A percentile compares a stretch with the other conserved stretches of the same genome.
Conservation (phyloP, 1,284 basidiomycete species). For the Ustilago trichophora region DNA sequence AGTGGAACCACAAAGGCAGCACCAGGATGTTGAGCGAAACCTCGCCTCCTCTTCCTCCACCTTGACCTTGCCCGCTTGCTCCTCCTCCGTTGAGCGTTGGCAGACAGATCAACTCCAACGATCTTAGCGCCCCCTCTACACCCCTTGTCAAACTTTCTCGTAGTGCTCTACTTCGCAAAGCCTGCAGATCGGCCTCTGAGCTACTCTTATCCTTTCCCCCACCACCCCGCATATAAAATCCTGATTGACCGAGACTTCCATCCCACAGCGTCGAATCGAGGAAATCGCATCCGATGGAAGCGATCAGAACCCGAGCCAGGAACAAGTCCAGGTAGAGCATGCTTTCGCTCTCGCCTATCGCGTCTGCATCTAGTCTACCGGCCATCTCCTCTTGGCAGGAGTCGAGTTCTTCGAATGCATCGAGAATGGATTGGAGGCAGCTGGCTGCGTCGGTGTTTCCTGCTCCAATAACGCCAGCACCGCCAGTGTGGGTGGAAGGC, state of each 20-base stretch:
- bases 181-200: slow-evolving; percentile 19
- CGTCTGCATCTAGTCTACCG: slow-evolving; percentile 20
- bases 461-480: neutral
- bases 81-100: neutral
- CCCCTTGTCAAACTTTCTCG: slow-evolving; percentile 22
- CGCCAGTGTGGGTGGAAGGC: too few species aligned
- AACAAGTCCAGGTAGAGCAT: slow-evolving; percentile 36
- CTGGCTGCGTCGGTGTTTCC: slow-evolving; percentile 21
- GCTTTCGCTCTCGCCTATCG: slow-evolving; percentile 25
- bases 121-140: slow-evolving; percentile 24
- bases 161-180: slow-evolving; percentile 12
- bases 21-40: slow-evolving; percentile 28
- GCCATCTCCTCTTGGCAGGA: slow-evolving; percentile 40
- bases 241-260: slow-evolving; percentile 21
- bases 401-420: slow-evolving; percentile 29
- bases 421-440: slow-evolving; percentile 14
- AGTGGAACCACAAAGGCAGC: slow-evolving; percentile 38
- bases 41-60: slow-evolving; percentile 7
- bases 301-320: slow-evolving; percentile 24
- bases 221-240: too few species aligned
- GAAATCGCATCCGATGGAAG: slow-evolving; percentile 35
- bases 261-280: slow-evolving; percentile 41
- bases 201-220: slow-evolving; percentile 8
- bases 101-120: slow-evolving; percentile 26
- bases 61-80: neutral